Conservation (phyloP, 192 early-diverging fungal species). For the Jimgerdemannia flammicorona region DNA sequence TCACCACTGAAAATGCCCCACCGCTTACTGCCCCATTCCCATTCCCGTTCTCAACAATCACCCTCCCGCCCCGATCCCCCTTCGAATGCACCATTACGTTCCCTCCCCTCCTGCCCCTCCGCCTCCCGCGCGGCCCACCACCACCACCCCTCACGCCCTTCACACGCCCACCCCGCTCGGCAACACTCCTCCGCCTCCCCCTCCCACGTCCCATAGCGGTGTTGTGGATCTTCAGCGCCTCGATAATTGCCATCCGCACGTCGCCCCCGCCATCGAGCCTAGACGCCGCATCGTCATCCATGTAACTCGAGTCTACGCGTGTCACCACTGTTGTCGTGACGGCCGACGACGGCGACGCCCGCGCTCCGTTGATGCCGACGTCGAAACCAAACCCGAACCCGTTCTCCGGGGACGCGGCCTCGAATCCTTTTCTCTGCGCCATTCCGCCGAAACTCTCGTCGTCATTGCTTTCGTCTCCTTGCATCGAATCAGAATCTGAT, state of each 20-base stretch:
- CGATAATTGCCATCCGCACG: not conserved
- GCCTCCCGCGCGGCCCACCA: conserved; percentile 23
- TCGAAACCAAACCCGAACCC: not conserved
- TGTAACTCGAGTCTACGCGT: not conserved
- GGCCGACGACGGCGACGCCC: not conserved
- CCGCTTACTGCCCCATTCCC: conserved; percentile 21
- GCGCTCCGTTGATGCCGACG: too few relatives aligned
- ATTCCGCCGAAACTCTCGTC: not conserved
- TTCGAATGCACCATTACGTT: conserved; percentile 29
- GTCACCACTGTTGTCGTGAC: not conserved
- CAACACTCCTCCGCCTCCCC: not conserved
- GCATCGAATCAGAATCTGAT: not conserved
- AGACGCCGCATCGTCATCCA: not conserved
- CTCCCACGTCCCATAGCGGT: not conserved
- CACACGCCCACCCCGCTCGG: conserved; percentile 11
- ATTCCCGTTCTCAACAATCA: conserved; percentile 15
- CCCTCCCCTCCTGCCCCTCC: conserved; percentile 26
- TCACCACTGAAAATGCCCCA: conserved; percentile 19
- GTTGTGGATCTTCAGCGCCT: not conserved
- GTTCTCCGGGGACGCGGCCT: not conserved
- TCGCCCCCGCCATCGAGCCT: not conserved
- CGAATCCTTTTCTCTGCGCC: not conserved
- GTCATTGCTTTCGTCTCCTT: not conserved
- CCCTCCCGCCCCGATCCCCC: conserved; percentile 16
- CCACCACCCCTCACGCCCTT: conserved; percentile 19